Percentiles rank a stretch among this genome's conserved stretches.
These are phyloP conservation scores for Lonicera japonica DNA, from an alignment of 129 eudicot species.

Conservation along the genomic window DNA sequence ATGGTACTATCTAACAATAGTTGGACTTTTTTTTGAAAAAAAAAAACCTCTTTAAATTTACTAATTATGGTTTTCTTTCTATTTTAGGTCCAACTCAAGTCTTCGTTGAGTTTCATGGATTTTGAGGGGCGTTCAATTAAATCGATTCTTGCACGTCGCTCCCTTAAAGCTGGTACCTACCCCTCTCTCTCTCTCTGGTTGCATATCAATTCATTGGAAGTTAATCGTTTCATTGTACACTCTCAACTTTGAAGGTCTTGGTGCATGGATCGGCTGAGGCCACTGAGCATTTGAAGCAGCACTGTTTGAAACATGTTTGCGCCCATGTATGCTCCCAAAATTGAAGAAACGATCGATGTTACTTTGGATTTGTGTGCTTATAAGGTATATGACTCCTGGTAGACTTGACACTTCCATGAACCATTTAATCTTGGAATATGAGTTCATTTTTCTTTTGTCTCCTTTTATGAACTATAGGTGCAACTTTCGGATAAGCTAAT, in stretches of 20 bases:
- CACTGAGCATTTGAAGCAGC: slow-evolving; percentile 96
- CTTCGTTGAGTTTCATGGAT: slow-evolving; percentile 78
- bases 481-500: slow-evolving; percentile 96
- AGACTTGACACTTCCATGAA: not conserved
- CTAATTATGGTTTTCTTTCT: not conserved
- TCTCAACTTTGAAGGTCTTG: slow-evolving; percentile 53
- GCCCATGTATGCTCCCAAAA: slow-evolving; percentile 92
- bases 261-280: slow-evolving; percentile 99
- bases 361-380: slow-evolving; percentile 98
- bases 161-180: slow-evolving; percentile 76
- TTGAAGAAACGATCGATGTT: slow-evolving; percentile 93
- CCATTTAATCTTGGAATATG: not conserved
- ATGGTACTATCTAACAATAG: no score
- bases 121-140: slow-evolving; percentile 96
- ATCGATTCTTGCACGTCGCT: slow-evolving; percentile 80
- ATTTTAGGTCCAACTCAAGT: slow-evolving; percentile 87
- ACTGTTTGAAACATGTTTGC: slow-evolving; percentile 81
- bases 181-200: not conserved
- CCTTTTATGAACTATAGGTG: slow-evolving; percentile 41
- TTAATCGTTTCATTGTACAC: not conserved
- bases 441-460: slow-evolving; percentile 9
- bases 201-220: not conserved
- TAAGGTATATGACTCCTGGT: slow-evolving; percentile 44
- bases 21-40: no score
- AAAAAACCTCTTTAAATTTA: no score